Evolutionary conservation across 2,329 filamentous ascomycete genomes (phyloP), one percentile per base, ranked within the genome.

Genomic region (Talaromyces sp.): DNA sequence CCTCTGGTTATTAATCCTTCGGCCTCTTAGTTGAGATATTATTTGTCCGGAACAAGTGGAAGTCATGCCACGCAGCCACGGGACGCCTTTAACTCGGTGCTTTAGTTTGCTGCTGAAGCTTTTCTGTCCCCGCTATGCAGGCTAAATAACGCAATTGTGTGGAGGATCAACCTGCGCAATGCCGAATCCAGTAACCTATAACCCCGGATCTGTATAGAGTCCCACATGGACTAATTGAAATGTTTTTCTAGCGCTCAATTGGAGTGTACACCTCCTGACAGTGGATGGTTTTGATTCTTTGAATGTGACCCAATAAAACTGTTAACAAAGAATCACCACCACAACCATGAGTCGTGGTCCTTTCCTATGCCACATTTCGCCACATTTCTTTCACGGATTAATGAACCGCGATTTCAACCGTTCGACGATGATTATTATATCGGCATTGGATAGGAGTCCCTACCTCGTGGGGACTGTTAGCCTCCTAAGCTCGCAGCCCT

Each of bases 401-500:
- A n/a, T n/a, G n/a, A n/a, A n/a, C n/a, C n/a, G n/a, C n/a, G n/a
- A n/a, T n/a, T n/a, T n/a, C n/a, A n/a, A n/a, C n/a, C n/a, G n/a
- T n/a, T n/a, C n/a, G n/a, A n/a, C n/a, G n/a, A 39, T 13, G 10
- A 17, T n/a, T 13, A 50, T 22, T n/a, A 31, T 6, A 33, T 33
- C 11, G 3, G 9, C 31, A 9, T 35, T n/a, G n/a, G 25, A 33
- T 36, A 31, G 8, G 8, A 50, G 17, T 3, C 17, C n/a, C 17
- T 57, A 46, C 37, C 15, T 33, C n/a, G n/a, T 37, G 21, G 36
- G 46, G 25, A n/a, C 40, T 10, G 36, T 45, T n/a, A 46, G 22
- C 31, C 33, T 57, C 33, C 66, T 22, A 63, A 60, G 33, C 39
- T 69, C 9, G 64, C 64, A 5, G 62, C 63, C 8, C 56, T 61